Percentiles rank a stretch among this genome's conserved stretches.
These are phyloP conservation scores for Amoebophrya sp. DNA, from an alignment of 169 alveolate genomes.

Conservation along the genomic window DNA sequence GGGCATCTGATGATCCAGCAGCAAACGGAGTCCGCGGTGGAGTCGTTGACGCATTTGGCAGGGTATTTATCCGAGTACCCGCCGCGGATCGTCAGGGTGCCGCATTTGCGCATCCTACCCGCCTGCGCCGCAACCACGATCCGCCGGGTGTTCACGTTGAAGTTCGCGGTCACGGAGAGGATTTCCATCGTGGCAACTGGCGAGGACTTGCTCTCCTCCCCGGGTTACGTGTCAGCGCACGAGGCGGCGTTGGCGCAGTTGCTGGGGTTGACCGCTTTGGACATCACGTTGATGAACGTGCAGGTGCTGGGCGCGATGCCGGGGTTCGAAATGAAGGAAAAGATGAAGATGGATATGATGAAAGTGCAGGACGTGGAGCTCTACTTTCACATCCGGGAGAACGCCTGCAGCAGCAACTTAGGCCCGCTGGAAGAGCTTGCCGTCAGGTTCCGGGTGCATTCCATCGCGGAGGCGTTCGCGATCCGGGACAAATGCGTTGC, in stretches of 20 bases:
- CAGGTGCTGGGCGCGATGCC: background rate
- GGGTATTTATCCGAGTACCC: background rate
- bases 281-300: background rate
- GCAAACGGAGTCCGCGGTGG: background rate
- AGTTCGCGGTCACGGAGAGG: background rate
- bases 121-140: background rate
- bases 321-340: background rate
- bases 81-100: background rate
- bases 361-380: background rate
- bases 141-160: background rate
- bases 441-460: no score
- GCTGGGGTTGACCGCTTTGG: background rate
- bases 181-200: background rate
- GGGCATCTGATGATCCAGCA: background rate
- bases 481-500: no score
- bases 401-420: background rate
- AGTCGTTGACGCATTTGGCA: background rate
- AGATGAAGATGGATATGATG: background rate
- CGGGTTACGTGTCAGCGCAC: background rate
- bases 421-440: no score
- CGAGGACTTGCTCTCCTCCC: background rate
- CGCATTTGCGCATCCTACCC: background rate
- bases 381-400: background rate
- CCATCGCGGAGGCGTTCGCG: no score
- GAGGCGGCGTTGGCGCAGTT: background rate